These are phyloP conservation scores for Mucor ambiguus DNA, from an alignment of 371 early-diverging fungal species.

Conservation along the genomic window DNA sequence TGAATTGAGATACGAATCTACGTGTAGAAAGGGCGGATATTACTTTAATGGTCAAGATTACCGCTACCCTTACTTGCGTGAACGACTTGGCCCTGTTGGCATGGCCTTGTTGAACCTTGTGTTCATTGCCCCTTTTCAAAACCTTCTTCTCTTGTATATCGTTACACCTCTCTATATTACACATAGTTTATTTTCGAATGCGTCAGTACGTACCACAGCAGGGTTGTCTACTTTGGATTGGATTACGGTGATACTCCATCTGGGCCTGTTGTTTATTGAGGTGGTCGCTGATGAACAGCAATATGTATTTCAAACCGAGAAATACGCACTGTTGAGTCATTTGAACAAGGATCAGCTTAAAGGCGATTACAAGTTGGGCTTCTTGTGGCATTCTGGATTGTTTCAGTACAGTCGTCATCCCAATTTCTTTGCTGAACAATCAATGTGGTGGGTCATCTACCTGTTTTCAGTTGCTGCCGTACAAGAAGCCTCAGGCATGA, in stretches of 20 bases:
- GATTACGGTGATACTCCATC: conserved; percentile 44
- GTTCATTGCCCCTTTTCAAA: conserved; percentile 79
- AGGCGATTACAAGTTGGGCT: conserved; percentile 64
- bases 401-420: conserved; percentile 81
- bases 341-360: conserved; percentile 28
- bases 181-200: conserved; percentile 15
- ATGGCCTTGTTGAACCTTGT: conserved; percentile 78
- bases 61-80: conserved; percentile 68
- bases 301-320: conserved; percentile 75
- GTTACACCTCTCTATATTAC: conserved; percentile 64
- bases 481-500: conserved; percentile 12
- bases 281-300: conserved; percentile 85
- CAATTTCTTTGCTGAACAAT: conserved; percentile 81
- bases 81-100: conserved; percentile 35
- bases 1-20: neutral
- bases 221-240: conserved; percentile 49
- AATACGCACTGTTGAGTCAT: conserved; percentile 49
- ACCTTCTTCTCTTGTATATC: conserved; percentile 65
- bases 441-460: conserved; percentile 68
- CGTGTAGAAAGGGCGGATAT: conserved; percentile 76
- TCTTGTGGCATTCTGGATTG: conserved; percentile 69
- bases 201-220: conserved; percentile 4
- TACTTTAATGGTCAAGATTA: conserved; percentile 70
- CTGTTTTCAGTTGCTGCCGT: conserved; percentile 61
- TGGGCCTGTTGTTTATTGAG: conserved; percentile 59